These are phyloP conservation scores for Candida arabinofermentans DNA, from an alignment of 805 yeast species.

Conservation along the genomic window DNA sequence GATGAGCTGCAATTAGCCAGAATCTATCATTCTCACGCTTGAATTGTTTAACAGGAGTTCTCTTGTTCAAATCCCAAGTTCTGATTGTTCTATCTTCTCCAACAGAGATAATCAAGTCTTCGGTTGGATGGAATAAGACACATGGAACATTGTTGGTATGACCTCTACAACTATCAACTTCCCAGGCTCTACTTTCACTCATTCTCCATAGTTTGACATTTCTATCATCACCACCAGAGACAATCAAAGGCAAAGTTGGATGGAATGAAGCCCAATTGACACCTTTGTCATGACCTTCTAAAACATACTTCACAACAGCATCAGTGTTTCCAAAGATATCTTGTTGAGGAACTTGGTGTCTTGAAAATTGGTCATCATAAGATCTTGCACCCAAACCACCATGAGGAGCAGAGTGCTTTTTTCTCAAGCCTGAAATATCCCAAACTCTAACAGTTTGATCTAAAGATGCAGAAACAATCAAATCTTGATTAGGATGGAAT, in stretches of 20 bases:
- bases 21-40: conserved; percentile 91
- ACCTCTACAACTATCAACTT: conserved; percentile 97
- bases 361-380: conserved; percentile 46
- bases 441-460: conserved; percentile 99
- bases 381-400: conserved; percentile 35
- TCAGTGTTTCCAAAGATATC: conserved; percentile 94
- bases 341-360: conserved; percentile 73
- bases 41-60: conserved; percentile 91
- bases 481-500: conserved; percentile 93
- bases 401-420: conserved; percentile 81
- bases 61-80: conserved; percentile 93
- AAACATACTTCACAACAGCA: conserved; percentile 89
- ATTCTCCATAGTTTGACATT: conserved; percentile 95
- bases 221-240: conserved; percentile 95
- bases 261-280: conserved; percentile 99
- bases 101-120: conserved; percentile 87
- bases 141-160: conserved; percentile 91
- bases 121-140: conserved; percentile 88
- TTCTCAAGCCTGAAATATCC: conserved; percentile 94
- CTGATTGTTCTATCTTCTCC: conserved; percentile 95
- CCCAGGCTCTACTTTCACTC: conserved; percentile 98
- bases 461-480: conserved; percentile 90
- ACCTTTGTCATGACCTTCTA: conserved; percentile 98
- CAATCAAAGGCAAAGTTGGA: conserved; percentile 91
- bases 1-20: conserved; percentile 90